Evolutionary conservation across 768 basidiomycete genomes (phyloP).

Genomic region (Mycena maculata): DNA sequence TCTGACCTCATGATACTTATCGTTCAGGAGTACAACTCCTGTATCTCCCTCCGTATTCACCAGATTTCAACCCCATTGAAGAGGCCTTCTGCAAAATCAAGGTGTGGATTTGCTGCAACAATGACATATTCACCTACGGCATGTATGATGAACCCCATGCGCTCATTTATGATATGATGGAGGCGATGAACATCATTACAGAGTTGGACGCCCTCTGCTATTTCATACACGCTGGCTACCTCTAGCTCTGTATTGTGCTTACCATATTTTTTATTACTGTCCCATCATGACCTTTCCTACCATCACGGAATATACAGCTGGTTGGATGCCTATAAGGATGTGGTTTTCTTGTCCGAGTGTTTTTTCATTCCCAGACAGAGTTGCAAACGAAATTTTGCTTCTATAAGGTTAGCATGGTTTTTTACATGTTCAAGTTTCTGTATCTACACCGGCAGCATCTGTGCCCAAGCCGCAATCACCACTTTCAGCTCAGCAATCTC

Average conservation of each 20-base stretch:
- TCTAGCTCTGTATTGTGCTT: slow-evolving; percentile 3
- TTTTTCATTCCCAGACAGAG: no score
- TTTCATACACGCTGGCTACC: slow-evolving; percentile 14
- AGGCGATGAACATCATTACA: slow-evolving; percentile 4
- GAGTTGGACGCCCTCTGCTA: slow-evolving; percentile 6
- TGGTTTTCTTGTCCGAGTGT: no score
- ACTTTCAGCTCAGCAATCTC: slow-evolving; percentile 13
- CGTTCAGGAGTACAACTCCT: neutral
- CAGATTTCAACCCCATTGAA: slow-evolving; percentile 9
- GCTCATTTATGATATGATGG: neutral
- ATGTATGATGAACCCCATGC: neutral
- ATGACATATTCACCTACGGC: neutral
- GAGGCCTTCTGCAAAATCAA: neutral
- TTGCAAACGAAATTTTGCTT: no score
- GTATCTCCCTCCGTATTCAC: slow-evolving; percentile 1
- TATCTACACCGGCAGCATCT: no score
- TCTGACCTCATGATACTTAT: neutral
- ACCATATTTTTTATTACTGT: no score
- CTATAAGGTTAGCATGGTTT: no score
- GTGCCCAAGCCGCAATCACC: neutral
- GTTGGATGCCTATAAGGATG: no score
- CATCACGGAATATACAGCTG: no score
- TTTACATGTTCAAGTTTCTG: no score
- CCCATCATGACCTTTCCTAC: no score
- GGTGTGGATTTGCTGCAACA: slow-evolving; percentile 1